Base-by-base conservation (phyloP, 1,284 basidiomycete species). In the Sporisorium sorghi region DNA sequence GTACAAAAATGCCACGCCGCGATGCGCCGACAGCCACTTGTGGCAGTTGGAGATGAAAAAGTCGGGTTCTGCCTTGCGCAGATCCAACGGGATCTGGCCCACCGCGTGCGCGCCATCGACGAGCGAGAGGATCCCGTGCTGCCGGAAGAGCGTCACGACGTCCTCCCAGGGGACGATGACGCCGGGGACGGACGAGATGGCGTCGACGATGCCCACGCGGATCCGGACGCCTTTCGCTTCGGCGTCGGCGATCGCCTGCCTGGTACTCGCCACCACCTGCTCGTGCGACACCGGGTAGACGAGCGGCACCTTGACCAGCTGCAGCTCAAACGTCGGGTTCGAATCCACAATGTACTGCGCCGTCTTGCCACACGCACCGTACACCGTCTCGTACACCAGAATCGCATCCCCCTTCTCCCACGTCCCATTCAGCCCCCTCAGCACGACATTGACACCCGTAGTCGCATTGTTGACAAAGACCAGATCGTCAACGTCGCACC, bases 71-170 rank as follows among this genome's bases (percentile, higher is more conserved):
- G 68, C 51, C 5, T 50, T 33, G 3, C 56, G 32, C 0, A 85
- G 58, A 49, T 88, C 71, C 8, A 85, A 51, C 1, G 74, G 69
- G 19, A 80, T 73, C 55, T 85, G 85, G 0, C 93, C 93, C 48
- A 94, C 90, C 4, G 90, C 90, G 83, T 96, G 94, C 0, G 94
- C 94, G 0, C 88, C 94, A 77, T 97, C 94, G 15, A 97, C 71
- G 19, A 81, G 60, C 26, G 73, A 73, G 11, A 84, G 69, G 40
- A 85, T 74, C 2, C 48, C 35, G 40, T 83, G 54, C 19, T 76
- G 33, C 23, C 72, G 73, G 39, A 81, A 77, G 5, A 84, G 51
- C 6, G 43, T n/a, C 35, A 76, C 75, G 80, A 95, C 87, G 67
- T 90, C 88, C 80, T 91, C 86, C 94, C 93, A 96, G 0, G 94